These are phyloP conservation scores for Fusarium verticillioides DNA, from an alignment of 2,329 filamentous ascomycete species.

Conservation along the genomic window DNA sequence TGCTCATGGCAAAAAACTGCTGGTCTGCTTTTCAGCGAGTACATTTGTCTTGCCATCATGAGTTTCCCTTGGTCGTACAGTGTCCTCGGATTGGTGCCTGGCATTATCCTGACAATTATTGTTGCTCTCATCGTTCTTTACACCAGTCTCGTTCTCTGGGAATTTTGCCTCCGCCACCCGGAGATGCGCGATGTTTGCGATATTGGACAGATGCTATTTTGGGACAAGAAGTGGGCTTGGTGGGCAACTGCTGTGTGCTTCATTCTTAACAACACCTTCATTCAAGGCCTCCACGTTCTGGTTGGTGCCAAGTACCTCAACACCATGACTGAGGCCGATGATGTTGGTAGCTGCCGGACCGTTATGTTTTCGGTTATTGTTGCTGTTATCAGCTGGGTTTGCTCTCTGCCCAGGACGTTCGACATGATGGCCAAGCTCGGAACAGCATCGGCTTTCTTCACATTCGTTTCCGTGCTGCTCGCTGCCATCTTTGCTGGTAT, in stretches of 20 bases:
- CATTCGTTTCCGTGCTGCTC: conserved; percentile 87
- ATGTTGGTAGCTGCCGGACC: conserved; percentile 74
- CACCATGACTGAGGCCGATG: conserved; percentile 79
- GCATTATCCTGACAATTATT: conserved; percentile 81
- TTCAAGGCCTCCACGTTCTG: conserved; percentile 83
- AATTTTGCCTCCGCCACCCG: conserved; percentile 90
- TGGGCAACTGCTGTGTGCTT: conserved; percentile 85
- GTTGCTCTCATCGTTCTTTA: conserved; percentile 85
- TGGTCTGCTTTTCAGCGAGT: conserved; percentile 90
- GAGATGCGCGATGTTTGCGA: conserved; percentile 94
- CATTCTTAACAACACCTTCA: conserved; percentile 92
- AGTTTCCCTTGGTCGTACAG: conserved; percentile 96
- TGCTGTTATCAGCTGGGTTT: conserved; percentile 79
- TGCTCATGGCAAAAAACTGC: conserved; percentile 97
- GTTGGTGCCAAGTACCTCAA: conserved; percentile 89
- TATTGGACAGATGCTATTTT: conserved; percentile 95
- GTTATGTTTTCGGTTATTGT: conserved; percentile 82
- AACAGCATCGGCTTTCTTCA: conserved; percentile 84
- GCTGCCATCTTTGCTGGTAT: conserved; percentile 85
- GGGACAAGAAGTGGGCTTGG: conserved; percentile 80
- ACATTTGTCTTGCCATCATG: conserved; percentile 94
- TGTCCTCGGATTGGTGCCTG: conserved; percentile 85
- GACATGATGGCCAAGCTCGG: conserved; percentile 81
- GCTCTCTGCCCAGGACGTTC: conserved; percentile 88
- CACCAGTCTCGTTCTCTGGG: conserved; percentile 73